Conservation (phyloP, 305 asterid genomes). For the Euphrasia arctica region DNA sequence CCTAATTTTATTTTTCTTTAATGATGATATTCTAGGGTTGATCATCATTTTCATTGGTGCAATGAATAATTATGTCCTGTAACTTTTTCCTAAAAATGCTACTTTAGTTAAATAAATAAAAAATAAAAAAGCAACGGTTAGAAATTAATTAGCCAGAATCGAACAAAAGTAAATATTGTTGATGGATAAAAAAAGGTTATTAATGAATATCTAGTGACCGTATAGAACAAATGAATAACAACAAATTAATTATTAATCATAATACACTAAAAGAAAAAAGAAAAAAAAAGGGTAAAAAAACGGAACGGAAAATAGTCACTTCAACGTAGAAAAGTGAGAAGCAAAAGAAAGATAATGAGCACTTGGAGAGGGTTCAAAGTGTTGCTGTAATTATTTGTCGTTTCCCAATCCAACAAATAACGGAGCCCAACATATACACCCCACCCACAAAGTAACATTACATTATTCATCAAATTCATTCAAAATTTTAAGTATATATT, state of each 20-base stretch:
- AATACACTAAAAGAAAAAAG: conserved; percentile 23
- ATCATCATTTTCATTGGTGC: neutral
- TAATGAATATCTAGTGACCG: neutral
- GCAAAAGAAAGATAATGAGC: conserved; percentile 34
- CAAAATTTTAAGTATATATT: neutral
- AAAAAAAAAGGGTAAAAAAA: conserved; percentile 25
- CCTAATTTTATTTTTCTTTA: conserved; percentile 2
- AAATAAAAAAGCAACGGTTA: conserved; percentile 16
- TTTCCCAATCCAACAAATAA: conserved; percentile 38
- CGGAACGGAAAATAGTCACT: conserved; percentile 48
- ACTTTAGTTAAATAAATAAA: conserved; percentile 22
- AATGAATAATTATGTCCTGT: conserved; percentile 15
- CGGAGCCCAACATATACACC: conserved; percentile 28
- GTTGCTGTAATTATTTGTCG: conserved; percentile 36
- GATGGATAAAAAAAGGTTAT: too few relatives aligned
- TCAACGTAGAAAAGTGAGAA: conserved; percentile 31
- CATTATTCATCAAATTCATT: conserved; percentile 11
- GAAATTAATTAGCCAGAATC: conserved; percentile 2
- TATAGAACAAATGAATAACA: conserved; percentile 29
- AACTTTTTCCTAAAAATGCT: neutral
- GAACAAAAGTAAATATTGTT: neutral
- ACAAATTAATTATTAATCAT: conserved; percentile 24
- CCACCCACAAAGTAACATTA: conserved; percentile 12
- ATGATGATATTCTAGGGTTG: conserved; percentile 13
- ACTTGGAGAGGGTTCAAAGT: conserved; percentile 20